Evolutionary conservation across 106 monocot species (phyloP).

Genomic region (Phalaenopsis equestris): DNA sequence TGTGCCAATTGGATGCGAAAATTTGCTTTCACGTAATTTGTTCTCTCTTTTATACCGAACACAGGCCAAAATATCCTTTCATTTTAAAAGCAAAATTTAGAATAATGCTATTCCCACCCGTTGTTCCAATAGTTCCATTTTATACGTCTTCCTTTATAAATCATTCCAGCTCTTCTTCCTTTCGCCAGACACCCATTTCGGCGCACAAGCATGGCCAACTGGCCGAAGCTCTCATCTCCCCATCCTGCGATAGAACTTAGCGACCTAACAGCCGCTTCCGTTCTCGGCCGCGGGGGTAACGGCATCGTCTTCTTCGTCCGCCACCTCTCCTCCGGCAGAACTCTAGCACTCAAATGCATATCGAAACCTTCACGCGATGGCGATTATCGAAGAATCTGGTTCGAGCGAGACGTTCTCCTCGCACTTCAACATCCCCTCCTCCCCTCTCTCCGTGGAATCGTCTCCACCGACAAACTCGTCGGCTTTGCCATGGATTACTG

Average conservation of each 20-base stretch:
- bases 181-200: not conserved
- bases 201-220: not conserved
- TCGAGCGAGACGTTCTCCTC: slow-evolving; percentile 70
- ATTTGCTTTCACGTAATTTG: no score
- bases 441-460: slow-evolving; percentile 61
- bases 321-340: not conserved
- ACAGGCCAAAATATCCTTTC: no score
- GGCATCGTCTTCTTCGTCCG: slow-evolving; percentile 81
- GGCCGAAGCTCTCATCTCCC: not conserved
- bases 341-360: slow-evolving; percentile 55
- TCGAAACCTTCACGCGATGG: slow-evolving; percentile 27
- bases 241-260: slow-evolving; percentile 23
- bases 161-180: not conserved
- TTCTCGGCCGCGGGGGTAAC: slow-evolving; percentile 85
- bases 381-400: slow-evolving; percentile 58
- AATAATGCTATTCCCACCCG: no score
- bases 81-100: no score
- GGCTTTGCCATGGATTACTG: slow-evolving; percentile 69
- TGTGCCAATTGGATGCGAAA: no score
- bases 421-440: slow-evolving; percentile 63
- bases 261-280: slow-evolving; percentile 41
- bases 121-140: no score
- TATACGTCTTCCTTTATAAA: no score
- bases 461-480: slow-evolving; percentile 70
- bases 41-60: no score